Evolutionary conservation across 345 rosid species (phyloP), one percentile per base, ranked within the genome.

Genomic region (Camelina sativa): DNA sequence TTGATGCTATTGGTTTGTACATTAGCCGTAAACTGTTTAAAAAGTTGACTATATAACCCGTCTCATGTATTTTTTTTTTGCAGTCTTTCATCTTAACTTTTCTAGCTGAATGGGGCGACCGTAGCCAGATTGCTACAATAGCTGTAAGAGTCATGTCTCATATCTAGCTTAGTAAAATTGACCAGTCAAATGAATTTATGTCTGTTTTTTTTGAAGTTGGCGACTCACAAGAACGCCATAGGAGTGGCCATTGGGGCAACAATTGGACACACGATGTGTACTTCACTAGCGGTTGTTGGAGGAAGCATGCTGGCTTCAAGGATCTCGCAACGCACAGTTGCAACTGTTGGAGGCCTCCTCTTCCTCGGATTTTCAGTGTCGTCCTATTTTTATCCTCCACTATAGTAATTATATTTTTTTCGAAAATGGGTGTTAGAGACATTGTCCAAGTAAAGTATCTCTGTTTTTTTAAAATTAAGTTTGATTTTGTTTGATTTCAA

Each of bases 71-170:
- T 48, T 10, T 32, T 28, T 28, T 28, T 28, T 6, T 82, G 85
- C 89, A 92, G 99, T 89, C 99, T 54, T 95, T 96, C 79, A 83
- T 96, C 71, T 69, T 96, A 78, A 92, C 99, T 23, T 96, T 96
- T 77, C 81, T 96, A 57, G 99, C 99, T 1, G 99, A 96, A 83
- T 96, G 99, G 99, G 98, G 98, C 0, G 99, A 96, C 69, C 94
- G 98, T 59, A 96, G 99, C 84, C 98, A 96, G 84, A 96, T 96
- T 38, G 99, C 99, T 51, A 96, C 99, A 78, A 96, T 96, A 72
- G 99, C 99, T 75, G 99, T 96, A 86, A 91, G 98, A 47, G 28
- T 64, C 62, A 56, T 77, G 40, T 20, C 72, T 47, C 46, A 25
- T 3, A 32, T 54, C 54, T 28, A 37, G 13, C 13, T 48, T 59